Percentiles rank a stretch among this genome's conserved stretches.
phyloP scores from a whole-genome alignment of 2,329 filamentous ascomycete species.

The Cordyceps farinosa region DNA sequence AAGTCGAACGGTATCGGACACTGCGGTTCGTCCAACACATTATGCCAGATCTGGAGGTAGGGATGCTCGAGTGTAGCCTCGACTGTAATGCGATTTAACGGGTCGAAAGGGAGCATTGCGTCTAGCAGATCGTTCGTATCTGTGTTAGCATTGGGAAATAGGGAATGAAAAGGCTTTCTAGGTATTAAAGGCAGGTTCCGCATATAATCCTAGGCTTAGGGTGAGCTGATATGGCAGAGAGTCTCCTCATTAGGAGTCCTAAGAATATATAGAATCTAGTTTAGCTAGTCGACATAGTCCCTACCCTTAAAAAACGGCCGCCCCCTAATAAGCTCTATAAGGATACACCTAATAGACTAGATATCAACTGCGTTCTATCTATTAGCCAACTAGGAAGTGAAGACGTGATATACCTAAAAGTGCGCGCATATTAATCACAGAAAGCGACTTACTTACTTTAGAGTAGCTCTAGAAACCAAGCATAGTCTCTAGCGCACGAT shows the following conservation, averaged over 20 bases:
- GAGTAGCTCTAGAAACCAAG: constrained; percentile 99
- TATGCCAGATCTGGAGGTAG: constrained; percentile 97
- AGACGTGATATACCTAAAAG: background rate
- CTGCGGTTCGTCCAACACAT: constrained; percentile 91
- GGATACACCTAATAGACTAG: constrained; percentile 97
- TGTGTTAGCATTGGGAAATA: constrained; percentile 93
- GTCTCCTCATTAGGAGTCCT: constrained; percentile 96
- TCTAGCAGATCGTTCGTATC: constrained; percentile 93
- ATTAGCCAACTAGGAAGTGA: constrained; percentile 7
- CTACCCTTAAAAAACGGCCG: constrained; percentile 98
- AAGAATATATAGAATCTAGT: constrained; percentile 96
- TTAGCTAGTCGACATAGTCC: constrained; percentile 98
- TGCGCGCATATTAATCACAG: background rate
- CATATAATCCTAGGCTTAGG: constrained; percentile 95
- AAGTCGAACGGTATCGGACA: constrained; percentile 98
- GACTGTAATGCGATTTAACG: constrained; percentile 85
- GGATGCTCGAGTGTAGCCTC: constrained; percentile 94
- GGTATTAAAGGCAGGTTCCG: constrained; percentile 93
- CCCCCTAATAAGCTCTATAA: constrained; percentile 91
- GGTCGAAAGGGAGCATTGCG: constrained; percentile 96
- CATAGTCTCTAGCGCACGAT: constrained; percentile 94
- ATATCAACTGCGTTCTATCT: constrained; percentile 74
- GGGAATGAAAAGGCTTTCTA: constrained; percentile 80
- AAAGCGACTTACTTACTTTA: constrained; percentile 82
- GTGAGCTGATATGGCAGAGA: constrained; percentile 85